Evolutionary conservation across 768 basidiomycete genomes (phyloP).

Genomic region (Podaxis rugospora): DNA sequence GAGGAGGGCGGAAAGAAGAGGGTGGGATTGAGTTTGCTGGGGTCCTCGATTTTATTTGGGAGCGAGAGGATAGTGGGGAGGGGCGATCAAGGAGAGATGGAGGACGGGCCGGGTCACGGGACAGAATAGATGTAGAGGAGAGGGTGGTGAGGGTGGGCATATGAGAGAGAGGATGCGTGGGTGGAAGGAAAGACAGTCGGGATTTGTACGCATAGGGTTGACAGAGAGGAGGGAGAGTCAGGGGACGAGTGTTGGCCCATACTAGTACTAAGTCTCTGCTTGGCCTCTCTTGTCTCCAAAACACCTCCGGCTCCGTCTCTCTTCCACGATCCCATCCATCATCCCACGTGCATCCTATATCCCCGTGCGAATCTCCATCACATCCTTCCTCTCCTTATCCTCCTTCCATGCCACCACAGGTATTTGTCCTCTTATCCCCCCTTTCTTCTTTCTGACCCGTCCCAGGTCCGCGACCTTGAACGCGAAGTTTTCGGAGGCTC

Average conservation of each 20-base stretch:
- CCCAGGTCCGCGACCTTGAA: conserved; percentile 37
- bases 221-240: conserved; percentile 1
- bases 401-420: conserved; percentile 12
- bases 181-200: not conserved
- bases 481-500: conserved; percentile 80
- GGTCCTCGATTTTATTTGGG: not conserved
- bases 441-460: conserved; percentile 4
- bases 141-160: not conserved
- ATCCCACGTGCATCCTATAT: conserved; percentile 3
- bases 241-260: not conserved
- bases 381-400: not conserved
- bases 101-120: not conserved
- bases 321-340: not conserved
- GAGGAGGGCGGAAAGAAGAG: not conserved
- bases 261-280: no score
- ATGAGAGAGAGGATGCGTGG: not conserved
- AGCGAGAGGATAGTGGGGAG: not conserved
- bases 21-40: not conserved
- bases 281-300: not conserved
- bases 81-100: not conserved
- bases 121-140: no score
- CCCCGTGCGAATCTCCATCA: not conserved
- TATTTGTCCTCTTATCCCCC: conserved; percentile 11
- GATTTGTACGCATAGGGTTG: not conserved
- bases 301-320: not conserved